Percentiles rank a stretch among this genome's conserved stretches.
Evolutionary conservation across 2,329 filamentous ascomycete genomes (phyloP).

Genomic region (Geoglossum cookeanum): DNA sequence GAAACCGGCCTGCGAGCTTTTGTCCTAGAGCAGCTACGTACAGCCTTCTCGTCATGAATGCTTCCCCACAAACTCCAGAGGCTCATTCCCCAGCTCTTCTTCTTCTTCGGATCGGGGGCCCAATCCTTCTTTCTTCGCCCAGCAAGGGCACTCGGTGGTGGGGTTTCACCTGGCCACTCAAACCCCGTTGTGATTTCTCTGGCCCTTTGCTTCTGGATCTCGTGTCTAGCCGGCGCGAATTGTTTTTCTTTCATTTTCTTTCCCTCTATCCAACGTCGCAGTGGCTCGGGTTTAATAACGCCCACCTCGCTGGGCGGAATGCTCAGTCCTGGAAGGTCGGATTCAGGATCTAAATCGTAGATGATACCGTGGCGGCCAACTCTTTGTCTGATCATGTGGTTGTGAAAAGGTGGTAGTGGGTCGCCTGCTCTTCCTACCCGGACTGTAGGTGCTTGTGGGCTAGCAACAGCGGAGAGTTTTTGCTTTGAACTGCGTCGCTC

Average conservation of each 20-base stretch:
- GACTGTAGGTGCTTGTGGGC: slow-evolving; percentile 11
- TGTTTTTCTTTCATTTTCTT: slow-evolving; percentile 54
- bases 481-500: slow-evolving; percentile 11
- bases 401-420: slow-evolving; percentile 55
- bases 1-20: not conserved
- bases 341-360: slow-evolving; percentile 43
- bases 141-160: slow-evolving; percentile 69
- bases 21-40: slow-evolving; percentile 18
- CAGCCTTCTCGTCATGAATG: slow-evolving; percentile 64
- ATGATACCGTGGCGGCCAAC: slow-evolving; percentile 63
- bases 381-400: slow-evolving; percentile 83
- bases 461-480: slow-evolving; percentile 1
- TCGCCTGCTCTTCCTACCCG: slow-evolving; percentile 76
- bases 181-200: slow-evolving; percentile 56
- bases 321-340: slow-evolving; percentile 46
- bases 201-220: slow-evolving; percentile 53
- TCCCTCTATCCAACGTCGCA: slow-evolving; percentile 65
- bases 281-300: slow-evolving; percentile 58
- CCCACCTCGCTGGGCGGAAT: slow-evolving; percentile 50
- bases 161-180: slow-evolving; percentile 52
- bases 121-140: slow-evolving; percentile 36
- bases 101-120: slow-evolving; percentile 34
- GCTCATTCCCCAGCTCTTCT: slow-evolving; percentile 54
- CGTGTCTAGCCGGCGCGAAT: slow-evolving; percentile 49
- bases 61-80: slow-evolving; percentile 80